phyloP scores from a whole-genome alignment of 2,329 filamentous ascomycete genomes.

The Fusarium kyushuense region DNA sequence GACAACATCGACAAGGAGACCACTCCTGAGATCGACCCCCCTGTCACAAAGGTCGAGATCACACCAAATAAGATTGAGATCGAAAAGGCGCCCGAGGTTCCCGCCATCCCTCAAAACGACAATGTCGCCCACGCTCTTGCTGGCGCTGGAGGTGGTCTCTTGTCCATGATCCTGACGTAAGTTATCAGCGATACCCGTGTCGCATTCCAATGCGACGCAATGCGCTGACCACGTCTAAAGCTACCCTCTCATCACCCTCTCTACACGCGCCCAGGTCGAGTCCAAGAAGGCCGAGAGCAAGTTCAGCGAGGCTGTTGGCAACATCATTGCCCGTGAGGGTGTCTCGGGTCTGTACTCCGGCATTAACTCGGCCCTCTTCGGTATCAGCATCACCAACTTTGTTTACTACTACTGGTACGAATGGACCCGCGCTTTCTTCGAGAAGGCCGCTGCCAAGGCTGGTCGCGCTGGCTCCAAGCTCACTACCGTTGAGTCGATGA shows the following conservation, averaged over 20 bases:
- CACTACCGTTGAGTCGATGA: constrained; percentile 92
- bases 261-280: constrained; percentile 96
- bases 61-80: constrained; percentile 31
- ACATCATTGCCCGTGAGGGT: constrained; percentile 93
- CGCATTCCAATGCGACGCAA: constrained; percentile 23
- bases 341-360: constrained; percentile 90
- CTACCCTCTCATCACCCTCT: constrained; percentile 96
- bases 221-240: constrained; percentile 58
- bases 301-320: constrained; percentile 83
- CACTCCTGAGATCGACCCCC: constrained; percentile 36
- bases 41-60: constrained; percentile 39
- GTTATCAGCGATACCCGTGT: constrained; percentile 39
- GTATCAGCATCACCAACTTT: constrained; percentile 98
- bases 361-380: constrained; percentile 93
- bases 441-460: constrained; percentile 77
- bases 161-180: constrained; percentile 96
- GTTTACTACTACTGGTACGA: constrained; percentile 99
- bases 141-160: constrained; percentile 90
- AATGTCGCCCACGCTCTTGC: constrained; percentile 96
- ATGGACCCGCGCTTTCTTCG: constrained; percentile 91
- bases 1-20: constrained; percentile 41
- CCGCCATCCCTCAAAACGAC: constrained; percentile 83
- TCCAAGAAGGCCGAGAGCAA: constrained; percentile 90
- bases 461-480: constrained; percentile 83
- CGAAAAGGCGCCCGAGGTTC: constrained; percentile 61